Percentiles rank a stretch among this genome's conserved stretches.
Conservation (phyloP, 176 grass and related monocot species). For the Dendrocalamus sinicus region DNA sequence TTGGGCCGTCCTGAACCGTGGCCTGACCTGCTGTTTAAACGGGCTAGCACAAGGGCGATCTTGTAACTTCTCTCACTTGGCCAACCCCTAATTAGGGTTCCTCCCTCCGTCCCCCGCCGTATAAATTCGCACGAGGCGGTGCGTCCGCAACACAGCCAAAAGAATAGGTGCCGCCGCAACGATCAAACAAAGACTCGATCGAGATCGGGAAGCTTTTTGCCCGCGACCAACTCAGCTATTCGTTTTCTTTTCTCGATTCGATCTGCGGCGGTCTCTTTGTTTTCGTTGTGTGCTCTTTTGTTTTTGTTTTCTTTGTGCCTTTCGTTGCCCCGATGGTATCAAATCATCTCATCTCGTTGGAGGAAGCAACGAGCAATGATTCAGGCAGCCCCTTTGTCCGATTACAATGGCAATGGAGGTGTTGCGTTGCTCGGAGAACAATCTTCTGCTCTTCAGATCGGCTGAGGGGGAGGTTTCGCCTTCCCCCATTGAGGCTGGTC, state of each 20-base stretch:
- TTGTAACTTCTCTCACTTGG: neutral
- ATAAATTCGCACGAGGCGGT: constrained; percentile 19
- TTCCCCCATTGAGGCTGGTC: constrained; percentile 55
- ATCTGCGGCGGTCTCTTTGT: neutral
- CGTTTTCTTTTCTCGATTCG: neutral
- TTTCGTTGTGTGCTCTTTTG: neutral
- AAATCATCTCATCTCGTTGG: neutral
- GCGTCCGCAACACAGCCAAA: neutral
- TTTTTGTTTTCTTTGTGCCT: neutral
- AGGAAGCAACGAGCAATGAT: constrained; percentile 52
- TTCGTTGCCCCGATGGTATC: neutral
- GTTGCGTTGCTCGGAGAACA: constrained; percentile 76
- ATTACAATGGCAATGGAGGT: constrained; percentile 72
- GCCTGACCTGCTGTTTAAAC: neutral
- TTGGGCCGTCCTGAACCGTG: neutral
- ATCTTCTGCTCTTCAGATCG: constrained; percentile 80
- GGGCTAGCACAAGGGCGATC: neutral
- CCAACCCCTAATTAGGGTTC: constrained; percentile 34
- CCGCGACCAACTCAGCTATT: neutral
- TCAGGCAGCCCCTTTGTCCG: constrained; percentile 84
- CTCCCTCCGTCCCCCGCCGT: neutral
- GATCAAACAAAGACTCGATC: neutral
- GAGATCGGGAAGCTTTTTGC: no score
- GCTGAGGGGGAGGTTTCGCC: constrained; percentile 47
- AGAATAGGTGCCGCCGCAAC: neutral